These are phyloP conservation scores for Sordaria brevicollis DNA, from an alignment of 495 filamentous ascomycete genomes.

Conservation along the genomic window DNA sequence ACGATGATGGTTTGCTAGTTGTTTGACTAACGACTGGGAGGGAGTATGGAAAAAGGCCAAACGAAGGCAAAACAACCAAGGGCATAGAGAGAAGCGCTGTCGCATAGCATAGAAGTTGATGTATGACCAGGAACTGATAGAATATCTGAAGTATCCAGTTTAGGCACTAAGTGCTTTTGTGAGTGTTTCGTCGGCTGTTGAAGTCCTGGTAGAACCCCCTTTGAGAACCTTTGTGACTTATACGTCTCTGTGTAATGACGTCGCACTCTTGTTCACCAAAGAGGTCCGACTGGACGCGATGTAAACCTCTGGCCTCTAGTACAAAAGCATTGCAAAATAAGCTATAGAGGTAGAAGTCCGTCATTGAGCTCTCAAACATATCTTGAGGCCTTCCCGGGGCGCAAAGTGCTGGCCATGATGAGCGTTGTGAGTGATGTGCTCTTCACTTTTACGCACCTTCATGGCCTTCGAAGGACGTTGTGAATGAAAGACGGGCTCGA, in stretches of 20 bases:
- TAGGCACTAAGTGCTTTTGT: no score
- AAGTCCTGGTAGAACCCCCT: neutral
- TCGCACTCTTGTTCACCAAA: neutral
- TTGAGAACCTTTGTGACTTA: neutral
- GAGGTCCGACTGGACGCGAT: neutral
- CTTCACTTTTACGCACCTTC: neutral
- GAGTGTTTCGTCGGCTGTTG: neutral
- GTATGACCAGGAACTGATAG: neutral
- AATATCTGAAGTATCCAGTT: neutral
- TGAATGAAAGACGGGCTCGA: neutral
- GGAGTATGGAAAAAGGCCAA: neutral
- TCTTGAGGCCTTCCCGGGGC: no score
- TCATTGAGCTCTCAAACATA: no score
- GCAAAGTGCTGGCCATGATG: neutral
- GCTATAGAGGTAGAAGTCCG: no score
- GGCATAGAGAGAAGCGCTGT: no score
- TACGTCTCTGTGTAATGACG: neutral
- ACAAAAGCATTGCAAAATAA: no score
- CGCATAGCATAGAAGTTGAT: neutral
- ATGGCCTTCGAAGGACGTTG: neutral
- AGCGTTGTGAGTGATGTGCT: neutral
- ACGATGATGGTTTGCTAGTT: neutral
- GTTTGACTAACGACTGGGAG: neutral
- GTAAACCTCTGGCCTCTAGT: no score
- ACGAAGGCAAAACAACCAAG: no score